A percentile compares a stretch with the other conserved stretches of the same genome.
Conservation (phyloP, 2,329 filamentous ascomycete genomes). For the Ascochyta rabiei region DNA sequence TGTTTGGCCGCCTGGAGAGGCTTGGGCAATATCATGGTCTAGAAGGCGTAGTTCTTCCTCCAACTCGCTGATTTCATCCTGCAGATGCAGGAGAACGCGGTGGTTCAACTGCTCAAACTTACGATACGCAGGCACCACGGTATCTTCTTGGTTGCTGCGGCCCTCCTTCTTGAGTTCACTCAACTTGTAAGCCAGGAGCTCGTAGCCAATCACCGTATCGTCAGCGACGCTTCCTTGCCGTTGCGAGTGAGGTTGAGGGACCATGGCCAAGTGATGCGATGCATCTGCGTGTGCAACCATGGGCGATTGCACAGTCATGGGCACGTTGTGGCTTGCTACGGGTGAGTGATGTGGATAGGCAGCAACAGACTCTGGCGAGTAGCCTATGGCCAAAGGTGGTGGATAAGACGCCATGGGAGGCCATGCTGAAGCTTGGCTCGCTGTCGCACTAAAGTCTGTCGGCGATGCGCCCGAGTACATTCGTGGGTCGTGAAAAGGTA, state of each 20-base stretch:
- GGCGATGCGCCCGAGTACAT: conserved; percentile 36
- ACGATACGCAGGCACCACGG: conserved; percentile 71
- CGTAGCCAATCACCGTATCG: conserved; percentile 46
- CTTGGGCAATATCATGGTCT: conserved; percentile 64
- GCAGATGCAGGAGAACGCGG: conserved; percentile 78
- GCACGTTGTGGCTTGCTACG: conserved; percentile 26
- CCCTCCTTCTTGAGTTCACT: conserved; percentile 36
- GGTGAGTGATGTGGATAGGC: conserved; percentile 34
- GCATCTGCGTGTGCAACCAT: conserved; percentile 28
- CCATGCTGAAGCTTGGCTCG: conserved; percentile 30
- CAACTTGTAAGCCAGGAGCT: conserved; percentile 47
- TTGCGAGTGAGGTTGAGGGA: conserved; percentile 35
- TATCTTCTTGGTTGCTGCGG: conserved; percentile 20
- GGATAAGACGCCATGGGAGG: conserved; percentile 31
- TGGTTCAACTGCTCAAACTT: conserved; percentile 84
- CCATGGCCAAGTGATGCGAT: conserved; percentile 29
- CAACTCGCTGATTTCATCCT: conserved; percentile 82
- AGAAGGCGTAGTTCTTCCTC: conserved; percentile 77
- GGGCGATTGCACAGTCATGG: conserved; percentile 32
- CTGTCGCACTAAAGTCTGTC: conserved; percentile 23
- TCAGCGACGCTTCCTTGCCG: conserved; percentile 28
- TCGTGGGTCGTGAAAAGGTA: conserved; percentile 39
- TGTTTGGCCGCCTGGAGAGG: conserved; percentile 34
- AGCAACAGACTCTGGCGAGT: conserved; percentile 33
- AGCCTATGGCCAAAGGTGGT: conserved; percentile 33